A percentile compares a stretch with the other conserved stretches of the same genome.
Conservation (phyloP, 768 basidiomycete genomes). For the Hericium erinaceus region DNA sequence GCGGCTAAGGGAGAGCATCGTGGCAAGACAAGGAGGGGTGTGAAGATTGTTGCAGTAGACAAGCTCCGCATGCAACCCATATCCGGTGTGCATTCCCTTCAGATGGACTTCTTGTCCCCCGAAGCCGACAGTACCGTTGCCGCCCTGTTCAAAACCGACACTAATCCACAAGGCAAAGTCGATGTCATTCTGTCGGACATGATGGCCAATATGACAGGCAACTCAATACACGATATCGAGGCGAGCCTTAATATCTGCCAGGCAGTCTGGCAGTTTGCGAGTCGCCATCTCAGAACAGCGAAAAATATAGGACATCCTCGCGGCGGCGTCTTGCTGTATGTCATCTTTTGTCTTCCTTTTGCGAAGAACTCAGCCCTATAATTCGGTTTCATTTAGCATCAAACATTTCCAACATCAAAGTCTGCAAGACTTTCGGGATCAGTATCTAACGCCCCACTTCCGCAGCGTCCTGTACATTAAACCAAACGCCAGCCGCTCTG, state of each 20-base stretch:
- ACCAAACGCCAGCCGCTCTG: slow-evolving; percentile 69
- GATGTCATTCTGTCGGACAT: slow-evolving; percentile 88
- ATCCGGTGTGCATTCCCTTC: slow-evolving; percentile 61
- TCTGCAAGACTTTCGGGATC: slow-evolving; percentile 51
- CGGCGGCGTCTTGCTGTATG: slow-evolving; percentile 54
- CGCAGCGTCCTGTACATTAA: slow-evolving; percentile 61
- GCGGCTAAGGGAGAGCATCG: neutral
- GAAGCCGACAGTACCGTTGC: slow-evolving; percentile 38
- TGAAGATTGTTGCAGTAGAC: slow-evolving; percentile 69
- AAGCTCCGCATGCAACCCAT: slow-evolving; percentile 64
- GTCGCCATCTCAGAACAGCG: slow-evolving; percentile 39
- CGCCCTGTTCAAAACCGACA: slow-evolving; percentile 23
- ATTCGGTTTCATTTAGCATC: slow-evolving; percentile 37
- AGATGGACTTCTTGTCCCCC: slow-evolving; percentile 68
- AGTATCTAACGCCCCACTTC: slow-evolving; percentile 57
- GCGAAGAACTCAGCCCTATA: slow-evolving; percentile 4
- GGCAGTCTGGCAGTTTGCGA: slow-evolving; percentile 64
- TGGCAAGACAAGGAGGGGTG: neutral
- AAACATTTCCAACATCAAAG: slow-evolving; percentile 81
- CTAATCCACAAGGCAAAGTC: slow-evolving; percentile 35
- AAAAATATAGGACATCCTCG: slow-evolving; percentile 30
- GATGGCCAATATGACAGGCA: slow-evolving; percentile 78
- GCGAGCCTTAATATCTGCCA: slow-evolving; percentile 64
- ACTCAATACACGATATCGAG: slow-evolving; percentile 53
- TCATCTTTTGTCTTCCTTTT: slow-evolving; percentile 2